Percentiles rank a stretch among this genome's conserved stretches.
phyloP scores from a whole-genome alignment of 805 yeast genomes.

The Ogataea minuta region DNA sequence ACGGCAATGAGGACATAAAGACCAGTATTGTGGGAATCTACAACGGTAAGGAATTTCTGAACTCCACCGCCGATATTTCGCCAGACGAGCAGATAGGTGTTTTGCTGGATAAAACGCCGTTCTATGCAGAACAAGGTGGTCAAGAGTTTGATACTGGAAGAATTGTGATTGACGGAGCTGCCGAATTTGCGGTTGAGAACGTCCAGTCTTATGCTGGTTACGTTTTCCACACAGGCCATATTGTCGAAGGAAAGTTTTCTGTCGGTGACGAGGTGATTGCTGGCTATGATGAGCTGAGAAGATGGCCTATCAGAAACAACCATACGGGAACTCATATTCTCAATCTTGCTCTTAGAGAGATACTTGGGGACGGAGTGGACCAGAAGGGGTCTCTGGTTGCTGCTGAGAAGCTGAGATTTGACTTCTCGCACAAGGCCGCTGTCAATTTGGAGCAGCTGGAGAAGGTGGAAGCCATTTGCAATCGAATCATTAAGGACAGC shows the following conservation, averaged over 20 bases:
- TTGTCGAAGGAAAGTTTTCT: conserved; percentile 71
- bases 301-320: conserved; percentile 95
- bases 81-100: conserved; percentile 66
- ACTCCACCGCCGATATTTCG: conserved; percentile 35
- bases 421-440: conserved; percentile 90
- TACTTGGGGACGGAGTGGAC: conserved; percentile 83
- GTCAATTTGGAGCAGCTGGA: conserved; percentile 67
- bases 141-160: conserved; percentile 96
- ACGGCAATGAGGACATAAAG: conserved; percentile 64
- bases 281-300: conserved; percentile 86
- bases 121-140: conserved; percentile 99
- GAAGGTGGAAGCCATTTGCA: conserved; percentile 72
- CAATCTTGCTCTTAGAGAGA: conserved; percentile 83
- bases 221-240: conserved; percentile 88
- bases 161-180: conserved; percentile 79
- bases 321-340: conserved; percentile 98
- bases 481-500: conserved; percentile 68
- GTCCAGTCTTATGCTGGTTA: conserved; percentile 94
- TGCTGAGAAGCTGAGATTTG: conserved; percentile 92
- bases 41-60: conserved; percentile 61
- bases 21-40: conserved; percentile 72
- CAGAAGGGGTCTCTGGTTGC: conserved; percentile 97
- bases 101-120: conserved; percentile 83
- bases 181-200: conserved; percentile 87
- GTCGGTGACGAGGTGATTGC: conserved; percentile 76